Evolutionary conservation across 305 asterid genomes (phyloP).

Genomic region (Plantago lanceolata): DNA sequence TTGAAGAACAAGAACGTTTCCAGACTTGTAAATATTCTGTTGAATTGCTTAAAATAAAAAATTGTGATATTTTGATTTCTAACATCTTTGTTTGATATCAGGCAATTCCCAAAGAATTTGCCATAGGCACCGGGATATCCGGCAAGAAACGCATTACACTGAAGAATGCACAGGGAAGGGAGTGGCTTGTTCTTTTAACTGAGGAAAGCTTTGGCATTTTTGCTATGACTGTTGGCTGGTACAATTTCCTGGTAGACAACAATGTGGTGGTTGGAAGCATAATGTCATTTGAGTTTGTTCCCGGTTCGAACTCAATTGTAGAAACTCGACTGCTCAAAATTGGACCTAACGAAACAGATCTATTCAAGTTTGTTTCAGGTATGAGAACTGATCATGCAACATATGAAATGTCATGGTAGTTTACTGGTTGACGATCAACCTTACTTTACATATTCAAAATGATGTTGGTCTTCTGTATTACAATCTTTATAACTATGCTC

Average conservation of each 20-base stretch:
- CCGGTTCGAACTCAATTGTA: too few species aligned
- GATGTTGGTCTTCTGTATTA: background rate
- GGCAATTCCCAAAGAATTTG: background rate
- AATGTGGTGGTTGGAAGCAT: background rate
- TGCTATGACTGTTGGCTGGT: conserved; percentile 10
- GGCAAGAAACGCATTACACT: background rate
- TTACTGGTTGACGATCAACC: too few species aligned
- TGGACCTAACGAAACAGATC: too few species aligned
- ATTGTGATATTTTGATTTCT: too few species aligned
- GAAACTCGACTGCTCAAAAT: too few species aligned
- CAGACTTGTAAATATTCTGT: background rate
- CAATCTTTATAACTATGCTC: too few species aligned
- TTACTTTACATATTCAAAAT: background rate
- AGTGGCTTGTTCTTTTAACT: conserved; percentile 5
- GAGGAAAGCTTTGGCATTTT: background rate
- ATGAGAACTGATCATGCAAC: too few species aligned
- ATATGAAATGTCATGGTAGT: too few species aligned
- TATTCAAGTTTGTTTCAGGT: too few species aligned
- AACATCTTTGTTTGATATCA: background rate
- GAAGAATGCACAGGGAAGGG: background rate
- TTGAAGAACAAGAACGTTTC: background rate
- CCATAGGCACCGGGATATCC: background rate
- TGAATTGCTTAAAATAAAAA: too few species aligned
- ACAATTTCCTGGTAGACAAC: conserved; percentile 1
- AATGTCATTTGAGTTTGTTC: background rate